phyloP scores from a whole-genome alignment of 192 early-diverging fungal genomes.

The Umbelopsis vinacea region DNA sequence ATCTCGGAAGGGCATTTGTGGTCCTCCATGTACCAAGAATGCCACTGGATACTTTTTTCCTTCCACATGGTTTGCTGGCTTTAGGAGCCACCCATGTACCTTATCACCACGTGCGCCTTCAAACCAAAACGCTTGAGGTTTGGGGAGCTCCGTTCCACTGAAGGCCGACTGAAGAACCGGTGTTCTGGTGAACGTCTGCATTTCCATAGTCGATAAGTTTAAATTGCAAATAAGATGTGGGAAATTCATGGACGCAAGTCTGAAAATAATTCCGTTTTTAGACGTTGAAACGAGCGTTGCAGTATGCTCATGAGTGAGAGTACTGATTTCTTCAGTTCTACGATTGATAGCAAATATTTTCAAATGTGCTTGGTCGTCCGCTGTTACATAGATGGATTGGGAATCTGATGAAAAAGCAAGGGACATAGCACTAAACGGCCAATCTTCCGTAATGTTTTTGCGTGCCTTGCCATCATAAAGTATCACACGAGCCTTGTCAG shows the following conservation, averaged over 20 bases:
- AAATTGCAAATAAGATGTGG: slow-evolving; percentile 41
- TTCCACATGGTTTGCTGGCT: slow-evolving; percentile 56
- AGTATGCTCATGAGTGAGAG: slow-evolving; percentile 49
- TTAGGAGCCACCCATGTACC: slow-evolving; percentile 63
- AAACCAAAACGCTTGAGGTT: slow-evolving; percentile 70
- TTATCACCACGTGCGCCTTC: slow-evolving; percentile 53
- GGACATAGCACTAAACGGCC: slow-evolving; percentile 61
- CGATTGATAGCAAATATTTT: slow-evolving; percentile 63
- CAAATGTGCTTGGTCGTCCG: slow-evolving; percentile 63
- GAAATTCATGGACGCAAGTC: slow-evolving; percentile 42
- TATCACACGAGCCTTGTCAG: slow-evolving; percentile 69
- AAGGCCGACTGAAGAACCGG: slow-evolving; percentile 50
- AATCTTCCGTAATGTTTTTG: slow-evolving; percentile 47
- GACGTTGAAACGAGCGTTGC: slow-evolving; percentile 44
- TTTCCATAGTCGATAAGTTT: slow-evolving; percentile 29
- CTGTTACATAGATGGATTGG: slow-evolving; percentile 56
- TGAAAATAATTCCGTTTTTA: slow-evolving; percentile 46
- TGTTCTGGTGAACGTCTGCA: slow-evolving; percentile 30
- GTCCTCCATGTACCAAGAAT: slow-evolving; percentile 78
- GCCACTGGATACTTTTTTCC: slow-evolving; percentile 69
- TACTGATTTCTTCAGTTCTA: slow-evolving; percentile 42
- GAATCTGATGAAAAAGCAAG: slow-evolving; percentile 61
- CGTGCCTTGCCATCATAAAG: slow-evolving; percentile 49
- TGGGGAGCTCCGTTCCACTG: slow-evolving; percentile 46
- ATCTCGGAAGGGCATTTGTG: slow-evolving; percentile 66